Evolutionary conservation across 352 stramenopile genomes (phyloP).

Genomic region (Pilasporangium apinafurcum): DNA sequence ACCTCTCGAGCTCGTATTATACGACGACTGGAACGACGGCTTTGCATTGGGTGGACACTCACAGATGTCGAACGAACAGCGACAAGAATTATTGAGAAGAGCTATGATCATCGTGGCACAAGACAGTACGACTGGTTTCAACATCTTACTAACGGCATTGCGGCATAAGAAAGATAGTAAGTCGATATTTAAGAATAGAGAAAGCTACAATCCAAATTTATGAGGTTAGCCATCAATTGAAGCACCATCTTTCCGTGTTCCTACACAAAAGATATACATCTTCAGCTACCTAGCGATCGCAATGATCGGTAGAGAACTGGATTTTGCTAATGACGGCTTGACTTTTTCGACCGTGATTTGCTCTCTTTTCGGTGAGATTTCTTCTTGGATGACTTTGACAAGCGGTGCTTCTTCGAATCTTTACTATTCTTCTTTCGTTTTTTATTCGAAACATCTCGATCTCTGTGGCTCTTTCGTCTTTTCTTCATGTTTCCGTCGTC

Average conservation of each 20-base stretch:
- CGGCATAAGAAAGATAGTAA: too few relatives aligned
- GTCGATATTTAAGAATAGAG: too few relatives aligned
- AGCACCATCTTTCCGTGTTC: background rate
- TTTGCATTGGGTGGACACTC: slow-evolving; percentile 49
- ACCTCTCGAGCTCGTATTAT: slow-evolving; percentile 36
- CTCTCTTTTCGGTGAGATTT: background rate
- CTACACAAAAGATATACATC: too few relatives aligned
- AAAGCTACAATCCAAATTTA: too few relatives aligned
- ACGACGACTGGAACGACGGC: slow-evolving; percentile 36
- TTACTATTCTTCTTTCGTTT: background rate
- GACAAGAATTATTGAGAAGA: slow-evolving; percentile 62
- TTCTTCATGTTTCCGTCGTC: background rate
- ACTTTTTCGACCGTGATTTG: background rate
- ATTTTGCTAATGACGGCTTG: background rate
- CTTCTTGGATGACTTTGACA: slow-evolving; percentile 1
- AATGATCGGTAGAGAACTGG: too few relatives aligned
- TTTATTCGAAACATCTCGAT: background rate
- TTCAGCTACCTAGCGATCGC: too few relatives aligned
- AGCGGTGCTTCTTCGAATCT: background rate
- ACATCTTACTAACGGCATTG: slow-evolving; percentile 81
- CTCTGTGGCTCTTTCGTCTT: background rate
- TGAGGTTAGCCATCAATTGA: slow-evolving; percentile 1
- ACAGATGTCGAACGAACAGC: slow-evolving; percentile 48
- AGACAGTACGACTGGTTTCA: slow-evolving; percentile 88
- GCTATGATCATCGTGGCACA: slow-evolving; percentile 68